Percentiles rank a stretch among this genome's conserved stretches.
phyloP scores from a whole-genome alignment of 176 grass and related monocot genomes.

The Paspalum notatum region DNA sequence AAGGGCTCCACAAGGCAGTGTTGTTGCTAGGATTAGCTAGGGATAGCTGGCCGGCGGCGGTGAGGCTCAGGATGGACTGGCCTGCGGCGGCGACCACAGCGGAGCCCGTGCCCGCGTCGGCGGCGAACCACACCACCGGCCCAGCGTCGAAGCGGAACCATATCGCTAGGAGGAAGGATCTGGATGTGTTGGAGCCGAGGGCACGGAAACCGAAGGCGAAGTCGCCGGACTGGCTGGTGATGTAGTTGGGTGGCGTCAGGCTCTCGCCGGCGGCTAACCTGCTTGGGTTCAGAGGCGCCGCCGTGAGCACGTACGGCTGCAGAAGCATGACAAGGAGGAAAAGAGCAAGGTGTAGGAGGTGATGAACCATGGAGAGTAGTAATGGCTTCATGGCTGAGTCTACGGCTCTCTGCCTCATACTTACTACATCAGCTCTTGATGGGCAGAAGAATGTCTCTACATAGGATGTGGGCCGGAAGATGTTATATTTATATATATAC shows the following conservation, averaged over 20 bases:
- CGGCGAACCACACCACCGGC: not conserved
- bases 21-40: not conserved
- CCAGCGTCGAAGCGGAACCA: slow-evolving; percentile 18
- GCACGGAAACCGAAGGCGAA: slow-evolving; percentile 35
- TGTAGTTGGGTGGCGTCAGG: not conserved
- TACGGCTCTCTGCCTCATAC: not conserved
- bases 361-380: not conserved
- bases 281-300: not conserved
- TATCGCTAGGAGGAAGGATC: slow-evolving; percentile 25
- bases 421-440: not conserved
- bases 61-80: slow-evolving; percentile 21
- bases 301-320: not conserved
- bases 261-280: not conserved
- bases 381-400: not conserved
- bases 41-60: not conserved
- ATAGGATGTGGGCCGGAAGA: not conserved
- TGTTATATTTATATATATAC: too few relatives aligned
- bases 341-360: not conserved
- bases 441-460: not conserved
- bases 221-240: slow-evolving; percentile 31
- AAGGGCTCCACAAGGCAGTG: not conserved
- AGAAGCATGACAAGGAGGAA: not conserved
- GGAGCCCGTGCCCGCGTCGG: not conserved
- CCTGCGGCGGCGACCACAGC: not conserved
- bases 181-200: not conserved